Percentiles rank a stretch among this genome's conserved stretches.
Conservation (phyloP, 83 land plant species). For the Picea abies region DNA sequence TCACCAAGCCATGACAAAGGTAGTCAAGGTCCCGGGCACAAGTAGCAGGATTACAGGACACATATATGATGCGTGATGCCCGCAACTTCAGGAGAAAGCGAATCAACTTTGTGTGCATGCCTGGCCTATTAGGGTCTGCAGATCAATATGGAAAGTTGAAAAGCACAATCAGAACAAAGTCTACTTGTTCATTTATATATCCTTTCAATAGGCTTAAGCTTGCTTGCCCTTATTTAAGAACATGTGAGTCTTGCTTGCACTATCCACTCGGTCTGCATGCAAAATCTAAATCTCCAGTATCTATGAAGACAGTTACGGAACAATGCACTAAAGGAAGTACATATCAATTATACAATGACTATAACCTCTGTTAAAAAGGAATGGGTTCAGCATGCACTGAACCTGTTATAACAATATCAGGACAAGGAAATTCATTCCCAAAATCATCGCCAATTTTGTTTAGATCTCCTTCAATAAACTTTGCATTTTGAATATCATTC, state of each 20-base stretch:
- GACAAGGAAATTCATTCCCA: constrained; percentile 76
- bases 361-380: background rate
- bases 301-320: no score
- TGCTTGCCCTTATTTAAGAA: background rate
- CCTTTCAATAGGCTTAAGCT: background rate
- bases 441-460: constrained; percentile 79
- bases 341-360: background rate
- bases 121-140: constrained; percentile 96
- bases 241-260: background rate
- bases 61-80: constrained; percentile 76
- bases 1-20: constrained; percentile 82
- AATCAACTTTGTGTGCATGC: constrained; percentile 89
- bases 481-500: constrained; percentile 86
- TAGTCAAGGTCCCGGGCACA: constrained; percentile 98
- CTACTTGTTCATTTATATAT: background rate
- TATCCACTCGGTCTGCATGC: background rate
- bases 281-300: no score
- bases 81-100: constrained; percentile 69
- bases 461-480: constrained; percentile 92
- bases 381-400: background rate
- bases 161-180: background rate
- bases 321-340: background rate
- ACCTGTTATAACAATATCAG: constrained; percentile 93
- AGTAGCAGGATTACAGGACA: constrained; percentile 97
- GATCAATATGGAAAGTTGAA: background rate